phyloP scores from a whole-genome alignment of 2,329 filamentous ascomycete genomes.

The Lachnellula subtilissima region DNA sequence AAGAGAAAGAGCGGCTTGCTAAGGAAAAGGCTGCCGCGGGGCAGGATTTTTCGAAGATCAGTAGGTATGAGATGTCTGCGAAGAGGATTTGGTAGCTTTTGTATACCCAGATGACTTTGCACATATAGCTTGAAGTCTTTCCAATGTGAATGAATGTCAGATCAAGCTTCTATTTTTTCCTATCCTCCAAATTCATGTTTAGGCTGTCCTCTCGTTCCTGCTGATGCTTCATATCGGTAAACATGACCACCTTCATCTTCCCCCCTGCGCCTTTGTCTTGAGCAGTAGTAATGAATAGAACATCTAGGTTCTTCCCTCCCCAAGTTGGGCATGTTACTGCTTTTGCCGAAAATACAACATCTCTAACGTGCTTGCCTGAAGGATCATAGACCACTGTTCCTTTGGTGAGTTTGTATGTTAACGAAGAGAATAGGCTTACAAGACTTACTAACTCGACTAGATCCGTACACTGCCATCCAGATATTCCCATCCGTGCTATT shows the following conservation, averaged over 20 bases:
- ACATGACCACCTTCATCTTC: constrained; percentile 33
- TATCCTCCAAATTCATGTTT: constrained; percentile 34
- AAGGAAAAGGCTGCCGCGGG: constrained; percentile 54
- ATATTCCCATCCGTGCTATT: constrained; percentile 32
- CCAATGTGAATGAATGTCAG: not conserved
- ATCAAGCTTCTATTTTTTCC: not conserved
- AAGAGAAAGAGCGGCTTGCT: constrained; percentile 58
- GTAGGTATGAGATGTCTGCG: constrained; percentile 88
- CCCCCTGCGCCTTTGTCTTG: constrained; percentile 15
- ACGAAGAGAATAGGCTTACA: not conserved
- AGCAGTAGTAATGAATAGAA: constrained; percentile 30
- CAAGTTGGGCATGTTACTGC: constrained; percentile 33
- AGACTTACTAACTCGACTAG: constrained; percentile 24
- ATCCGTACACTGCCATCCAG: constrained; percentile 33
- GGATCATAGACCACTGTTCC: constrained; percentile 30
- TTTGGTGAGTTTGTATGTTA: not conserved
- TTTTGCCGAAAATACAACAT: constrained; percentile 30
- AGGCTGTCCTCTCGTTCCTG: constrained; percentile 22
- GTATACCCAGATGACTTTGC: not conserved
- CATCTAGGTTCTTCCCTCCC: constrained; percentile 32
- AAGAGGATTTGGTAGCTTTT: constrained; percentile 85
- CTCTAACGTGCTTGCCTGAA: constrained; percentile 29
- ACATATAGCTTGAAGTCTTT: not conserved
- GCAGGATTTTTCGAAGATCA: constrained; percentile 61
- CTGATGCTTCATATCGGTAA: constrained; percentile 25